phyloP scores from a whole-genome alignment of 2,329 filamentous ascomycete species.

The Arthrobotrys iridis region DNA sequence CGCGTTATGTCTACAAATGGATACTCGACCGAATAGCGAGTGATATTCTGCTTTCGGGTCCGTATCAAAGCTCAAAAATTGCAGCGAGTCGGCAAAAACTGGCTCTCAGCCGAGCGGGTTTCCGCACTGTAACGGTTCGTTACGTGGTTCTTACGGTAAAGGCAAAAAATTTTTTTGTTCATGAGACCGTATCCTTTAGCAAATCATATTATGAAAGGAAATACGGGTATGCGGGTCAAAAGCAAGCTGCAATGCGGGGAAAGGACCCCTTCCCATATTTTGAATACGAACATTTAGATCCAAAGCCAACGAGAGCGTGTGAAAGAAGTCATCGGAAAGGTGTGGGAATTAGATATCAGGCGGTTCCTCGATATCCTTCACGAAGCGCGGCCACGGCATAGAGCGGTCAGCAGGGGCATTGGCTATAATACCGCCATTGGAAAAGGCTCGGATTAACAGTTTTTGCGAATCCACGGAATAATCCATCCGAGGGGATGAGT shows the following conservation, averaged over 20 bases:
- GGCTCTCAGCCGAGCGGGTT: conserved; percentile 25
- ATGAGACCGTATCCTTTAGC: conserved; percentile 28
- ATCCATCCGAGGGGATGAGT: conserved; percentile 44
- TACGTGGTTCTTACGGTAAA: conserved; percentile 5
- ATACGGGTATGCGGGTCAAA: conserved; percentile 39
- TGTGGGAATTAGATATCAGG: conserved; percentile 47
- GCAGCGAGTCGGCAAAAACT: conserved; percentile 22
- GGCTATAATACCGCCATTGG: neutral
- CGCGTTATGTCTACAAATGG: neutral
- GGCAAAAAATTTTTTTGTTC: neutral
- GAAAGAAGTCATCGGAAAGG: conserved; percentile 16
- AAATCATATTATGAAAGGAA: conserved; percentile 26
- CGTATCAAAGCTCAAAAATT: neutral
- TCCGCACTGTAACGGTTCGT: conserved; percentile 34
- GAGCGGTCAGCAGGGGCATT: conserved; percentile 10
- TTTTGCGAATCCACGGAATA: conserved; percentile 53
- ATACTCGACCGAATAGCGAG: neutral
- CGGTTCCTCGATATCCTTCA: conserved; percentile 12
- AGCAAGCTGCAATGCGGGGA: conserved; percentile 37
- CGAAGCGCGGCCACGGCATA: neutral
- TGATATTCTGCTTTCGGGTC: neutral
- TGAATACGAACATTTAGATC: conserved; percentile 10
- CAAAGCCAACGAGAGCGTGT: neutral
- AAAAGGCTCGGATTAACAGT: conserved; percentile 47
- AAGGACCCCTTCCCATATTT: conserved; percentile 9